Evolutionary conservation across 768 basidiomycete species (phyloP).

Genomic region (Trametes gibbosa): DNA sequence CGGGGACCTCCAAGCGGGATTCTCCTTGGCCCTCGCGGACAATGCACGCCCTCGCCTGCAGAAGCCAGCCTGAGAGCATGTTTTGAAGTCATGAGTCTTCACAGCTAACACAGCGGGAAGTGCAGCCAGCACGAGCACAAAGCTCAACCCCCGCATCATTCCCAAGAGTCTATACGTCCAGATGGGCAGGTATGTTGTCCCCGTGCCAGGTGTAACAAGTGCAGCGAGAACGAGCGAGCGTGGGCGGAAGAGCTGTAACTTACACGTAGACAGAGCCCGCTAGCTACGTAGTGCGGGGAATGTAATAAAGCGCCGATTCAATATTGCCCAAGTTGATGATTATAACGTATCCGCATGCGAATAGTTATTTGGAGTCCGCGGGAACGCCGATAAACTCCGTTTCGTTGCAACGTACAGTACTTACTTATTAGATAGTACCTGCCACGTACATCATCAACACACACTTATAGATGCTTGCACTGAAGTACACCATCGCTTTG

Average conservation of each 20-base stretch:
- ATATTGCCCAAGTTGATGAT: no score
- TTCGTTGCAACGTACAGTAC: no score
- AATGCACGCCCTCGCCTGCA: constrained; percentile 90
- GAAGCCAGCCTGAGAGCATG: constrained; percentile 91
- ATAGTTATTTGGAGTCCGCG: no score
- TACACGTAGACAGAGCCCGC: not conserved
- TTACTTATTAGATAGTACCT: no score
- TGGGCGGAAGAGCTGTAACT: not conserved
- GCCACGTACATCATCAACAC: no score
- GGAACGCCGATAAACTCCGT: no score
- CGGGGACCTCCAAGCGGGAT: constrained; percentile 75
- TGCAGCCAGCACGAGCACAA: constrained; percentile 32
- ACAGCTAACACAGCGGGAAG: constrained; percentile 48
- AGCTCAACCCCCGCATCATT: constrained; percentile 16
- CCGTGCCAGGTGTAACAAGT: not conserved
- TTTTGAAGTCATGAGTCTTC: constrained; percentile 89
- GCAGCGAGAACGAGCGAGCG: not conserved
- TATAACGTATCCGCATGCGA: no score
- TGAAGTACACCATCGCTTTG: no score
- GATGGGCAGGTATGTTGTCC: not conserved
- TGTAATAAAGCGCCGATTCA: not conserved
- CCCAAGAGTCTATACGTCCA: not conserved
- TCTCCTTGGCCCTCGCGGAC: constrained; percentile 64
- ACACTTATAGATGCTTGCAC: no score
- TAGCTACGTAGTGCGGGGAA: not conserved